Evolutionary conservation across 106 monocot species (phyloP).

Genomic region (Dioscorea zingiberensis): DNA sequence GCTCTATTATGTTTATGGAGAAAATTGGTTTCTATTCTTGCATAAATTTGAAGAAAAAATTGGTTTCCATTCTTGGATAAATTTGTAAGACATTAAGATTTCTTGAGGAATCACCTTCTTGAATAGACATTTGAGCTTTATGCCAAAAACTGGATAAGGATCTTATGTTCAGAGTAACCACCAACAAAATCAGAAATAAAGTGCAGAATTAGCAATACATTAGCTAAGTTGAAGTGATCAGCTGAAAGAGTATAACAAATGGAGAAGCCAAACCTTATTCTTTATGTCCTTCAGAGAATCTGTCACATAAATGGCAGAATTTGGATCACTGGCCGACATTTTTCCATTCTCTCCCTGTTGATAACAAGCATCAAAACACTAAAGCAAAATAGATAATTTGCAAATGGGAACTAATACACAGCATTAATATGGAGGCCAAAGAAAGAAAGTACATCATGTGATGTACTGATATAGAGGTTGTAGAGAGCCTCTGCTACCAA

Average conservation of each 20-base stretch:
- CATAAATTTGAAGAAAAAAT: too few species aligned
- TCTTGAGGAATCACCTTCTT: too few species aligned
- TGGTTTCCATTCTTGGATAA: too few species aligned
- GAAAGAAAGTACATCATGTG: background rate
- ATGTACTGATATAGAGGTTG: background rate
- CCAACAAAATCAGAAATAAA: background rate
- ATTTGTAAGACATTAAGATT: background rate
- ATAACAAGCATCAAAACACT: constrained; percentile 5
- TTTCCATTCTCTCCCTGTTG: constrained; percentile 86
- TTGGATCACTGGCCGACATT: constrained; percentile 98
- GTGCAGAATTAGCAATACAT: background rate
- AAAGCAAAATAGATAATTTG: background rate
- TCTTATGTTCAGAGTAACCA: background rate
- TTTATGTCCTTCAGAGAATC: constrained; percentile 90
- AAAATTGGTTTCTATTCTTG: too few species aligned
- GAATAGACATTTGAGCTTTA: too few species aligned
- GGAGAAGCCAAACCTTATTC: constrained; percentile 57
- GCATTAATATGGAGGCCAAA: background rate
- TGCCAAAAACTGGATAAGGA: background rate
- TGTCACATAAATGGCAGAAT: constrained; percentile 98
- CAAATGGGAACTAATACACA: background rate
- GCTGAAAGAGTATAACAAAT: background rate
- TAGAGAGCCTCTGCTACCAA: background rate
- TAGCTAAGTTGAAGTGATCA: background rate
- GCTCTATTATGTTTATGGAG: too few species aligned